Evolutionary conservation across 306 rosid genomes (phyloP), one percentile per base, ranked within the genome.

Genomic region (Cicer judaicum): DNA sequence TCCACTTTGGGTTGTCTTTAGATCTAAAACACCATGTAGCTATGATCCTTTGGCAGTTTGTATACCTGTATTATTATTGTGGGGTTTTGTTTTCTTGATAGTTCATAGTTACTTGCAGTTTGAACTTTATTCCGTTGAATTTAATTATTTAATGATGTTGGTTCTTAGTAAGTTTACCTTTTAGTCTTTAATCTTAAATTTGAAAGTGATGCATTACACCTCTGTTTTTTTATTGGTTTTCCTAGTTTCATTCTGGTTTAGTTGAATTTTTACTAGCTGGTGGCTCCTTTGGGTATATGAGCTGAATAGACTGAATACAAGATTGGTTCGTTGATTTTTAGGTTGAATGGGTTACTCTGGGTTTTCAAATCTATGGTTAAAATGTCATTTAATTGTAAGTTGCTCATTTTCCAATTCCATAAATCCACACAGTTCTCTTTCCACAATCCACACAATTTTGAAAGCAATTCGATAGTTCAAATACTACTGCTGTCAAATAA

Each of bases 11-110:
- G 46, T 59, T 90, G 84, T 82, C 77, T 57, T 74, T 70, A 79
- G 65, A 75, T 73, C 86, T 72, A 72, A 79, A 85, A 81, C 71
- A 64, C 88, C 88, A 47, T 81, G 85, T 80, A 79, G 79, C 87
- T 82, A 76, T 81, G 75, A 72, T 76, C 86, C 85, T 72, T 59
- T 53, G 59, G 43, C 73, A 79, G 74, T 56, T 84, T 84, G 86
- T 83, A 66, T 72, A 76, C 84, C 69, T 74, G 56, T 71, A 81
- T 76, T 83, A 59, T 69, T 75, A 56, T 36, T 59, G 44, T 61
- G 76, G 72, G 68, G 63, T 68, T 68, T 78, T 55, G 19, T 78
- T 78, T 68, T 66, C 64, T 41, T 44, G 29, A 48, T 62, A 43
- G 49, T 34, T 78, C 74, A 15, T 54, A 42, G 70, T 73, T 34